Conservation (phyloP, 2,329 filamentous ascomycete genomes). For the Colletotrichum sp. region DNA sequence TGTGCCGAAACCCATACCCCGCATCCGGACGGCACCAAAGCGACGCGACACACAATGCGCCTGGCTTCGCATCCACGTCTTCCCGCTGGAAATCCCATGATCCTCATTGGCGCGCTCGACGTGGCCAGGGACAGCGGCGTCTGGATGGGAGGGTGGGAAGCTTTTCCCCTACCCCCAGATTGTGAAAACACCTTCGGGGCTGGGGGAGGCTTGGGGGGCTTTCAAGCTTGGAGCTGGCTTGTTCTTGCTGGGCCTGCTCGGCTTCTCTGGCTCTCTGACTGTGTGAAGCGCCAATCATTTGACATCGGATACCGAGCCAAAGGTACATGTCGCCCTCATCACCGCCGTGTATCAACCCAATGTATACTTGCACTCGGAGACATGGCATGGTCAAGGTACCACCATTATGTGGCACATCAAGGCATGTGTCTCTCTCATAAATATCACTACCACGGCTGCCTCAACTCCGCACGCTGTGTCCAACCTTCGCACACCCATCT, state of each 20-base stretch:
- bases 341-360: background rate
- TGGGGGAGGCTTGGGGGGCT: background rate
- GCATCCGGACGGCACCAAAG: conserved; percentile 18
- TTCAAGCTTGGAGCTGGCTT: background rate
- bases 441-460: conserved; percentile 7
- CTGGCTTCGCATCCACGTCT: conserved; percentile 11
- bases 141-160: conserved; percentile 19
- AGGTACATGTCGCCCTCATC: background rate
- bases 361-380: background rate
- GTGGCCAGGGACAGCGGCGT: conserved; percentile 6
- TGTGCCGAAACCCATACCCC: conserved; percentile 19
- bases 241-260: background rate
- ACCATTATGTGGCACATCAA: background rate
- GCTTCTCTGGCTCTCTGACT: background rate
- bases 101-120: conserved; percentile 2
- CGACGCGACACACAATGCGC: conserved; percentile 18
- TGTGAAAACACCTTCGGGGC: background rate
- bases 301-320: background rate
- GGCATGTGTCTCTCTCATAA: conserved; percentile 12
- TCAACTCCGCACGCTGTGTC: background rate
- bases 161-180: conserved; percentile 1
- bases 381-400: background rate
- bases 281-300: background rate
- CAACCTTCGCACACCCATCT: background rate
- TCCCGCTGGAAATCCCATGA: background rate